Evolutionary conservation across 805 yeast genomes (phyloP).

Genomic region (Lipomyces yamanashiensis): DNA sequence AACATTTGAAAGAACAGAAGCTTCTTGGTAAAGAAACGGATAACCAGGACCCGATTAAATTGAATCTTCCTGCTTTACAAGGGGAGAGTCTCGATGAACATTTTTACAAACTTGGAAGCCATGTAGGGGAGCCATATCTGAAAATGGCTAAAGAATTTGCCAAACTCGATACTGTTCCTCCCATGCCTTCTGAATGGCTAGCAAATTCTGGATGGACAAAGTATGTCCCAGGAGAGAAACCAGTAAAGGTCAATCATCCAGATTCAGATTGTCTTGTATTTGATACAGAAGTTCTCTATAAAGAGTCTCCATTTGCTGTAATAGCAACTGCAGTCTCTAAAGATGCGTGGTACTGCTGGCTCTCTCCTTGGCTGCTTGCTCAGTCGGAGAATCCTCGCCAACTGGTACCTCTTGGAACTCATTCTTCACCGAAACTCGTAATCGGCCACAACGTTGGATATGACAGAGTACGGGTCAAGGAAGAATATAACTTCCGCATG

Average conservation of each 20-base stretch:
- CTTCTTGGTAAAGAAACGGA: slow-evolving; percentile 78
- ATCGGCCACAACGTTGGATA: slow-evolving; percentile 91
- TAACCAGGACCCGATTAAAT: slow-evolving; percentile 60
- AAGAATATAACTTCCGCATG: slow-evolving; percentile 73
- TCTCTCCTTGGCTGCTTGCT: slow-evolving; percentile 77
- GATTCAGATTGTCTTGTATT: slow-evolving; percentile 73
- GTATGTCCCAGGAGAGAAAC: slow-evolving; percentile 60
- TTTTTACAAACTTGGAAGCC: slow-evolving; percentile 67
- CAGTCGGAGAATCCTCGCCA: slow-evolving; percentile 59
- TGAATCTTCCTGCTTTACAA: slow-evolving; percentile 69
- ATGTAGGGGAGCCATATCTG: slow-evolving; percentile 64
- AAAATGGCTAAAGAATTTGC: slow-evolving; percentile 55
- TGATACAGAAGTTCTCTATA: slow-evolving; percentile 87
- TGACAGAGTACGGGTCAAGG: slow-evolving; percentile 83
- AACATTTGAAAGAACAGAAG: slow-evolving; percentile 63
- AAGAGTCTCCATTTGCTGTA: slow-evolving; percentile 71
- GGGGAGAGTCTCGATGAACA: slow-evolving; percentile 83
- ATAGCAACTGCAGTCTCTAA: slow-evolving; percentile 79
- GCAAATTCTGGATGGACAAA: slow-evolving; percentile 79
- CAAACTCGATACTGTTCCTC: slow-evolving; percentile 37
- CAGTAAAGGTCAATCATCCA: slow-evolving; percentile 69
- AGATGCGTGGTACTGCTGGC: slow-evolving; percentile 93
- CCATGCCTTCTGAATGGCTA: slow-evolving; percentile 56
- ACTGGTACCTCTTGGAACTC: slow-evolving; percentile 73
- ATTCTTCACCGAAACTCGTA: slow-evolving; percentile 57